These are phyloP conservation scores for Geotrichum cucujoidarum DNA, from an alignment of 1,139 yeast species.

Conservation along the genomic window DNA sequence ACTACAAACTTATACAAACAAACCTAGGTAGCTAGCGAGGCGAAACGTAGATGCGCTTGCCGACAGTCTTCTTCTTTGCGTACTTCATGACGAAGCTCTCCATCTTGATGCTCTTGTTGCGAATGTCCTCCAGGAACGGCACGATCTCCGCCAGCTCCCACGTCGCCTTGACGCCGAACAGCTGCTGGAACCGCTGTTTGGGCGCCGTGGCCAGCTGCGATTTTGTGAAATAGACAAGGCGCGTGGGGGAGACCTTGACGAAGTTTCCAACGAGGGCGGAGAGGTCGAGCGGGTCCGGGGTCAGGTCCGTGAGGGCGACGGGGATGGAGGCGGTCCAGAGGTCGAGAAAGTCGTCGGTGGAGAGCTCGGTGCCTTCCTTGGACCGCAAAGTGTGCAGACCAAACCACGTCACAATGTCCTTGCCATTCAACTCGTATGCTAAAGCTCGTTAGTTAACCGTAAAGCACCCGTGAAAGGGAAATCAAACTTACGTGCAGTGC, in stretches of 20 bases:
- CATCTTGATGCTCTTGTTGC: constrained; percentile 53
- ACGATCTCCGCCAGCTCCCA: constrained; percentile 73
- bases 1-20: too few species aligned
- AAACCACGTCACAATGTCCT: constrained; percentile 50
- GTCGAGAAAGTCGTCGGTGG: constrained; percentile 20
- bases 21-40: constrained; percentile 94
- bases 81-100: constrained; percentile 72
- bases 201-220: constrained; percentile 49
- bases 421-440: constrained; percentile 40
- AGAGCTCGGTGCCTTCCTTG: constrained; percentile 28
- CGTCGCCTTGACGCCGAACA: constrained; percentile 54
- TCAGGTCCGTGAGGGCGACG: constrained; percentile 14
- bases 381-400: constrained; percentile 51
- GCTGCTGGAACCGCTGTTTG: constrained; percentile 50
- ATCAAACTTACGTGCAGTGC: constrained; percentile 19
- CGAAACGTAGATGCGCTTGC: constrained; percentile 42
- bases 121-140: constrained; percentile 57
- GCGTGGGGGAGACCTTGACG: constrained; percentile 43
- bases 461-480: background rate
- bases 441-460: constrained; percentile 5
- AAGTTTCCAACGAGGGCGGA: constrained; percentile 51
- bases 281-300: constrained; percentile 51
- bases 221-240: constrained; percentile 51
- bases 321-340: constrained; percentile 30
- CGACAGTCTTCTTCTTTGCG: constrained; percentile 61